Percentiles rank a stretch among this genome's conserved stretches.
Evolutionary conservation across 306 rosid genomes (phyloP).

Genomic region (Trichosanthes cucumerina): DNA sequence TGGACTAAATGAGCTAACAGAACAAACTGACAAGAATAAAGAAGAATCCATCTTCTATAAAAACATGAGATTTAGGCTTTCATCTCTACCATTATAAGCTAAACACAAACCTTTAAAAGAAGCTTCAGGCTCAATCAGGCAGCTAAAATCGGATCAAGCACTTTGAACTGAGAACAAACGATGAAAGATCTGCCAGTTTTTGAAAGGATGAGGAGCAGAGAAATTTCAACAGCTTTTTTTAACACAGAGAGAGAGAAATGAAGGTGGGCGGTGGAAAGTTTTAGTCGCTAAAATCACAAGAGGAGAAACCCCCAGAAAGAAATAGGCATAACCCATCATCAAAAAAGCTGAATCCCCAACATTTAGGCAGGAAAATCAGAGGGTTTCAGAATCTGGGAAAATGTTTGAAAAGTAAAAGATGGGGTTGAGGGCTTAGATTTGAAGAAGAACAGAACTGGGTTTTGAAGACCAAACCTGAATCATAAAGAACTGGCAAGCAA

Average conservation of each 20-base stretch:
- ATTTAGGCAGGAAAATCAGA: not conserved
- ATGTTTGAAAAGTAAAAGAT: not conserved
- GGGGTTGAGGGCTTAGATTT: not conserved
- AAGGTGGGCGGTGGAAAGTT: not conserved
- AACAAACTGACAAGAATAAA: not conserved
- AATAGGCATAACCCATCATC: not conserved
- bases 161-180: not conserved
- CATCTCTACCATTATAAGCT: not conserved
- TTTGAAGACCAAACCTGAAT: not conserved
- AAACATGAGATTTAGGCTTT: not conserved
- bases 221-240: not conserved
- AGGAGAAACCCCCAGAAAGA: not conserved
- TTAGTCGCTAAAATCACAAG: not conserved
- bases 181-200: constrained; percentile 12
- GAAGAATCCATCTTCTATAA: not conserved
- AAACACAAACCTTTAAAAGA: constrained; percentile 11
- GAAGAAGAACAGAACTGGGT: constrained; percentile 5
- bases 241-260: not conserved
- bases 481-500: not conserved
- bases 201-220: not conserved
- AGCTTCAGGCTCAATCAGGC: not conserved
- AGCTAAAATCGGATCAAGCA: constrained; percentile 10
- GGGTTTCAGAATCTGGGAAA: constrained; percentile 6
- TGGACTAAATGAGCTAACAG: not conserved
- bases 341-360: not conserved